Base-by-base conservation (phyloP, 306 rosid genomes). In the Lathyrus aphaca region DNA sequence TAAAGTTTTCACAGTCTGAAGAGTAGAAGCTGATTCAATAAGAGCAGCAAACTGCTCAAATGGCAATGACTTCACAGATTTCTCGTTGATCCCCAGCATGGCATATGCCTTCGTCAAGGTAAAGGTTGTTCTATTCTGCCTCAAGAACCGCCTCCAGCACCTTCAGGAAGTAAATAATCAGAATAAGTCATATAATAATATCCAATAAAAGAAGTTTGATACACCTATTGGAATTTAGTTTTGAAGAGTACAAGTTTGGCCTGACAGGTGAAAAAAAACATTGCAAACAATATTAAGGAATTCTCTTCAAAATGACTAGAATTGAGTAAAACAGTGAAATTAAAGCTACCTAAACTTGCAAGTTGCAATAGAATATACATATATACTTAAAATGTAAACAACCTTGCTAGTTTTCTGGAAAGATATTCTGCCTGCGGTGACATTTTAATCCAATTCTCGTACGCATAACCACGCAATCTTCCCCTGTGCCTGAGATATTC, bases 401-500 rank as follows among this genome's bases (percentile, higher is more conserved):
- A 64, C 99, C 99, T 91, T 74, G 97, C 95, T 46, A 94, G 63
- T 80, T 84, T 91, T 80, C 74, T 72, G 64, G 86, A 88, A 48
- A 94, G 91, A 69, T 84, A 66, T 64, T 94, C 96, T 73, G 91
- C 99, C 78, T 94, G 89, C 69, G 75, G 77, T 70, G 85, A 80
- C 86, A 83, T 82, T 76, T 51, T 75, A 75, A 49, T 81, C 85
- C 89, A 65, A 72, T 78, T 77, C 73, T 84, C 81, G 42, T 15
- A 80, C 5, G 70, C 72, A 78, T 76, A 80, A 32, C 69, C 85
- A 75, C 71, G 79, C 70, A 74, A 71, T 79, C 86, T 85, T 71
- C 87, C 97, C 74, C 95, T 87, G 64, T 83, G 91, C 85, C 91
- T 87, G 74, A 94, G 85, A 85, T 83, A 88, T 72, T 94, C 97